A percentile compares a stretch with the other conserved stretches of the same genome.
Evolutionary conservation across 768 basidiomycete genomes (phyloP).

Genomic region (Trichaptum fuscoviolaceum): DNA sequence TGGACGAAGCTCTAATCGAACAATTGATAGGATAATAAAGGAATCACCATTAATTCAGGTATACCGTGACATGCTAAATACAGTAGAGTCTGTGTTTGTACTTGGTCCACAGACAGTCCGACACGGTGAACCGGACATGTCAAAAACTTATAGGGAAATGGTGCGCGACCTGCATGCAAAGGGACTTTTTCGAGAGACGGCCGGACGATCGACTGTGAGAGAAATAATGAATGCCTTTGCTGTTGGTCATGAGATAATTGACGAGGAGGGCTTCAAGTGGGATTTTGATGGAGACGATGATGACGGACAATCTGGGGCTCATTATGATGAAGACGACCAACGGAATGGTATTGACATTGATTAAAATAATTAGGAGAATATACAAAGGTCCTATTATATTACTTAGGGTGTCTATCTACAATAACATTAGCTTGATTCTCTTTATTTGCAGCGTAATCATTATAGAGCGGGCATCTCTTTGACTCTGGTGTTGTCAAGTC

Average conservation of each 20-base stretch:
- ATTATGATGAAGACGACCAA: conserved; percentile 9
- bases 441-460: neutral
- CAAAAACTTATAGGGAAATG: neutral
- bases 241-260: conserved; percentile 8
- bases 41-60: conserved; percentile 15
- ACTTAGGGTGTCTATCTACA: neutral
- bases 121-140: neutral
- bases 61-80: neutral
- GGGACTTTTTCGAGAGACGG: conserved; percentile 10
- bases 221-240: conserved; percentile 16
- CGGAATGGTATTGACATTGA: conserved; percentile 2
- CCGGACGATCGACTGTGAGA: conserved; percentile 13
- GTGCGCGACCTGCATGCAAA: conserved; percentile 13
- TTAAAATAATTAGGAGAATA: conserved; percentile 6
- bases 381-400: too few species aligned
- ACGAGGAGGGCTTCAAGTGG: conserved; percentile 4
- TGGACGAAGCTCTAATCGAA: conserved; percentile 26
- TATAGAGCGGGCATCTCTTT: neutral
- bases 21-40: conserved; percentile 14
- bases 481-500: neutral
- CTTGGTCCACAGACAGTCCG: neutral
- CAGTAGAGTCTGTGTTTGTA: neutral
- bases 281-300: conserved; percentile 9
- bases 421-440: neutral
- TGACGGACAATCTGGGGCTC: neutral